Conservation (phyloP, 2,329 filamentous ascomycete genomes). For the Fusarium proliferatum region DNA sequence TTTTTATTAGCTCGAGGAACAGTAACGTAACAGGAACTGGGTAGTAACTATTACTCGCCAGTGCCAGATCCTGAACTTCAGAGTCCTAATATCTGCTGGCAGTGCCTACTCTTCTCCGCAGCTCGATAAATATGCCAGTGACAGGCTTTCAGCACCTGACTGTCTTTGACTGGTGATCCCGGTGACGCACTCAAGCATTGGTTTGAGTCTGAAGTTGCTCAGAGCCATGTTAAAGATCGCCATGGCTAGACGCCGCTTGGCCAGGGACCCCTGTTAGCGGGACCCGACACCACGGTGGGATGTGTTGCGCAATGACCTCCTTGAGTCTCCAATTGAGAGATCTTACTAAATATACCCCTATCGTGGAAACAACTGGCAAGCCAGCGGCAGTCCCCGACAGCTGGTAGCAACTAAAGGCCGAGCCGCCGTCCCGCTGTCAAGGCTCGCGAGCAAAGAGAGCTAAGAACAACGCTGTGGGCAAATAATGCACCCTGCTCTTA, state of each 20-base stretch:
- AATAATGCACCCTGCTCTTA: slow-evolving; percentile 22
- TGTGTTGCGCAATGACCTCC: slow-evolving; percentile 34
- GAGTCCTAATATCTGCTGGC: not conserved
- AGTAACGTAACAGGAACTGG: not conserved
- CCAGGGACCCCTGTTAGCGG: slow-evolving; percentile 18
- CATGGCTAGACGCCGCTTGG: slow-evolving; percentile 8
- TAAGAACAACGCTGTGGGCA: slow-evolving; percentile 29
- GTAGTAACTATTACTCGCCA: not conserved
- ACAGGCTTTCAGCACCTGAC: not conserved
- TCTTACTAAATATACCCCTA: not conserved
- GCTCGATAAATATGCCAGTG: not conserved
- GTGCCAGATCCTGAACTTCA: not conserved
- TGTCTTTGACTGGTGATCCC: not conserved
- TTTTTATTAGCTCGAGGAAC: not conserved
- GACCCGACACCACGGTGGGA: slow-evolving; percentile 40
- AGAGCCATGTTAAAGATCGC: slow-evolving; percentile 28
- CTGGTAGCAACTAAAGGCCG: slow-evolving; percentile 20
- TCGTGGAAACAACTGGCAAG: not conserved
- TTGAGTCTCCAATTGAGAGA: not conserved
- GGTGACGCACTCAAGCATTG: slow-evolving; percentile 13
- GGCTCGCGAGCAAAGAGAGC: slow-evolving; percentile 7
- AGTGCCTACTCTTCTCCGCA: not conserved
- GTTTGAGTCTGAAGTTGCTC: not conserved
- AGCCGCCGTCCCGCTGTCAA: slow-evolving; percentile 31
- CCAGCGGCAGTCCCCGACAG: not conserved